Conservation (phyloP, 179 eudicot genomes). For the Spinacia oleracea region DNA sequence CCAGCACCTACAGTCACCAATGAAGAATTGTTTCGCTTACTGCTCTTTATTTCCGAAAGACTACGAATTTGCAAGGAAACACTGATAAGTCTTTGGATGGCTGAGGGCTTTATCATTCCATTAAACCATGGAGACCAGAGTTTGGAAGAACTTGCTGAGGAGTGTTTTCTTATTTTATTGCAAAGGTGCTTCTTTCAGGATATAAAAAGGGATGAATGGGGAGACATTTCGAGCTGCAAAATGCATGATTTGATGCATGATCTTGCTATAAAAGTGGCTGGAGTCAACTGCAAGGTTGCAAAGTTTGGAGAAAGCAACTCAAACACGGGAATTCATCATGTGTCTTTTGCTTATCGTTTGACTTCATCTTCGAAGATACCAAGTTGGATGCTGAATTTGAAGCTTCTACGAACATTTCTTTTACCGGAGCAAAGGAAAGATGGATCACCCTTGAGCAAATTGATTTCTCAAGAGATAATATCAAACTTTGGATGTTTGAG, state of each 20-base stretch:
- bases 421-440: too few species aligned
- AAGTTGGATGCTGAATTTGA: neutral
- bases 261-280: conserved; percentile 18
- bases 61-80: neutral
- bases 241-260: conserved; percentile 15
- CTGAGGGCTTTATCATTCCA: conserved; percentile 10
- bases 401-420: neutral
- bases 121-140: neutral
- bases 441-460: neutral
- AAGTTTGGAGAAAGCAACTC: neutral
- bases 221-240: neutral
- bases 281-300: neutral
- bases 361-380: neutral
- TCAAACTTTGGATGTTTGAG: conserved; percentile 5
- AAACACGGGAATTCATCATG: neutral
- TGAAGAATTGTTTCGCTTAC: conserved; percentile 9
- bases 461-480: neutral
- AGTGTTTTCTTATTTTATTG: neutral
- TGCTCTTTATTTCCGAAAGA: conserved; percentile 17
- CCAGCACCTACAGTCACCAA: neutral
- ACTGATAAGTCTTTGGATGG: conserved; percentile 14
- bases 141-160: conserved; percentile 4
- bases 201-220: neutral
- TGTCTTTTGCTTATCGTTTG: neutral
- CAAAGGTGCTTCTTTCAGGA: too few species aligned